phyloP scores from a whole-genome alignment of 805 yeast species.

The Jamesozyma spencerorum region DNA sequence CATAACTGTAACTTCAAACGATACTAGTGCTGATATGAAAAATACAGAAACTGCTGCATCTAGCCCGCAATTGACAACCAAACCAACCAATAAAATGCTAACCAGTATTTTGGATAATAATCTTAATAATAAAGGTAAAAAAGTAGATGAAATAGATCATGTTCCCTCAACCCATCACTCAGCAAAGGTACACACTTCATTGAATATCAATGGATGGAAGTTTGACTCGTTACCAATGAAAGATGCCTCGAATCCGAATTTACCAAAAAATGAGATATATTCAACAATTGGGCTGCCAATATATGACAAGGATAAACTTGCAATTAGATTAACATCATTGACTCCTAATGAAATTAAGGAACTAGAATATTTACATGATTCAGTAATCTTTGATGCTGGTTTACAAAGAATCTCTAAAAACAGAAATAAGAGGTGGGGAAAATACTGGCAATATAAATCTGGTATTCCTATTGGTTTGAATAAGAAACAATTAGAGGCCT shows the following conservation, averaged over 20 bases:
- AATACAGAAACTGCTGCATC: background rate
- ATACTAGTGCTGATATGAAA: background rate
- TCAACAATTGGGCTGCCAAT: constrained; percentile 37
- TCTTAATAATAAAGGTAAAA: constrained; percentile 5
- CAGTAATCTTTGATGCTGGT: constrained; percentile 38
- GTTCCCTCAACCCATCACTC: background rate
- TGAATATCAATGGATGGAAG: constrained; percentile 29
- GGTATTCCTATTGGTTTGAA: constrained; percentile 33
- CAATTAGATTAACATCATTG: constrained; percentile 25
- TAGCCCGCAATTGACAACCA: constrained; percentile 3
- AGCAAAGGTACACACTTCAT: constrained; percentile 3
- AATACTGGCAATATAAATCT: constrained; percentile 38
- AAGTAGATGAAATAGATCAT: constrained; percentile 8
- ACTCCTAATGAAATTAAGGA: constrained; percentile 35
- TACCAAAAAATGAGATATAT: constrained; percentile 10
- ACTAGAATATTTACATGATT: constrained; percentile 42
- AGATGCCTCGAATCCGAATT: too few relatives aligned
- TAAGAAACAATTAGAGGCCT: constrained; percentile 18
- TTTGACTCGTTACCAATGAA: constrained; percentile 22
- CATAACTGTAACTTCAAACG: background rate
- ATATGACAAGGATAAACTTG: constrained; percentile 27
- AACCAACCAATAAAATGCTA: constrained; percentile 18
- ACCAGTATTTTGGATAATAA: constrained; percentile 15
- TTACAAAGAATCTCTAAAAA: constrained; percentile 35
- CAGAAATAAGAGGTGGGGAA: constrained; percentile 40